These are phyloP conservation scores for Aureobasidium mangrovei DNA, from an alignment of 2,329 filamentous ascomycete genomes.

Conservation along the genomic window DNA sequence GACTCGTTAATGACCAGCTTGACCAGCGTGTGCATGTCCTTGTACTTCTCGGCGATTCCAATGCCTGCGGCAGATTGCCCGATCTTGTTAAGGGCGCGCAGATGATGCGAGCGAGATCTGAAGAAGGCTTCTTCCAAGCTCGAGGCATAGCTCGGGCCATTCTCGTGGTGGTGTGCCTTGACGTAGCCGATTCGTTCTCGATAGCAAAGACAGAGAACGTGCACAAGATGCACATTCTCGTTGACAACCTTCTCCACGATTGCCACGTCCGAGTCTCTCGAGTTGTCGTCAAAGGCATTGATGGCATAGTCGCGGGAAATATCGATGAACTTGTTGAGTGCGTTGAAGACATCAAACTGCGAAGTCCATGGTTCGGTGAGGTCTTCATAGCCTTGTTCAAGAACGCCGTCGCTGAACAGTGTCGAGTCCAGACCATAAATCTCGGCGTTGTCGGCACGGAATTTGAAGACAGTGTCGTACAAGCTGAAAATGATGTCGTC, in stretches of 20 bases:
- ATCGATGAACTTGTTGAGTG: slow-evolving; percentile 30
- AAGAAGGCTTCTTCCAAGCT: slow-evolving; percentile 37
- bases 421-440: slow-evolving; percentile 67
- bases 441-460: slow-evolving; percentile 59
- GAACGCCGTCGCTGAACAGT: slow-evolving; percentile 42
- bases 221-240: slow-evolving; percentile 47
- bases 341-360: slow-evolving; percentile 39
- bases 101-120: slow-evolving; percentile 33
- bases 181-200: slow-evolving; percentile 53
- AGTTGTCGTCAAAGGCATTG: slow-evolving; percentile 20
- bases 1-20: slow-evolving; percentile 40
- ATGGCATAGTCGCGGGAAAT: slow-evolving; percentile 34
- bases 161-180: slow-evolving; percentile 42
- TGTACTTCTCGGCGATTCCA: slow-evolving; percentile 52
- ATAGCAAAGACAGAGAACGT: slow-evolving; percentile 49
- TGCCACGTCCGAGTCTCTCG: slow-evolving; percentile 26
- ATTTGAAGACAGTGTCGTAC: slow-evolving; percentile 56
- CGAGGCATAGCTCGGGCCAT: slow-evolving; percentile 40
- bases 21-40: slow-evolving; percentile 55
- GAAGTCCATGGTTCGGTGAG: slow-evolving; percentile 85
- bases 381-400: slow-evolving; percentile 45
- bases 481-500: slow-evolving; percentile 62
- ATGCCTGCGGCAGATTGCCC: slow-evolving; percentile 51
- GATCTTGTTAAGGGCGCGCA: slow-evolving; percentile 37
- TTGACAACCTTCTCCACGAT: slow-evolving; percentile 41